Base-by-base conservation (phyloP, 2,329 filamentous ascomycete species). In the Exophiala oligosperma region DNA sequence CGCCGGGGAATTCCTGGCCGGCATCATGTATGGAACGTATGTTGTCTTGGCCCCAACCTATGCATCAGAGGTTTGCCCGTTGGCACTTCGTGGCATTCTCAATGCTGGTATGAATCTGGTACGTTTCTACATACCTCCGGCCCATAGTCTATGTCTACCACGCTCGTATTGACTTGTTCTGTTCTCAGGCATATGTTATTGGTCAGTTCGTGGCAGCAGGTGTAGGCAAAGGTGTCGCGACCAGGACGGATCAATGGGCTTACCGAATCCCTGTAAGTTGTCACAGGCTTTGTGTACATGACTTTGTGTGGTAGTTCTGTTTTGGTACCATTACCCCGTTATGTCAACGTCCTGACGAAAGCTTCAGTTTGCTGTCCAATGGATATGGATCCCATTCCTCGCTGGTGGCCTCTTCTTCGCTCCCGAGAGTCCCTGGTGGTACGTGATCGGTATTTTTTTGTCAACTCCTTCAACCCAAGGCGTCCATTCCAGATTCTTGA, bases 321-420 rank as follows among this genome's bases (percentile, higher is more conserved):
- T 6, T 9, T 29, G 28, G 28, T 29, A 29, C 11, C 32, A 35
- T 9, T 35, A 9, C 2, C 7, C 32, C 9, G 32, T 35, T 11
- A 11, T 35, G 32, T 9, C 32, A 11, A 9, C 7, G 32, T 11
- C 6, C 32, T 35, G 32, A 35, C 32, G 32, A 9, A 35, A 35
- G 17, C 17, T 9, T 11, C 32, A 35, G 32, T 62, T 72, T 24
- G 71, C 66, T 3, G 52, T 73, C 4, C 80, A 83, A 67, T 83
- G 81, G 80, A 69, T 79, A 0, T 81, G 77, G 77, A 65, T 78
- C 1, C 76, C 76, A 1, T 67, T 81, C 2, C 69, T 78, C 6
- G 65, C 77, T 2, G 72, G 71, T 23, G 78, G 74, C 2, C 72
- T 76, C 52, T 70, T 71, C 49, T 72, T 79, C 9, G 76, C 77